These are phyloP conservation scores for Rutstroemia sp. DNA, from an alignment of 2,329 filamentous ascomycete genomes.

Conservation along the genomic window DNA sequence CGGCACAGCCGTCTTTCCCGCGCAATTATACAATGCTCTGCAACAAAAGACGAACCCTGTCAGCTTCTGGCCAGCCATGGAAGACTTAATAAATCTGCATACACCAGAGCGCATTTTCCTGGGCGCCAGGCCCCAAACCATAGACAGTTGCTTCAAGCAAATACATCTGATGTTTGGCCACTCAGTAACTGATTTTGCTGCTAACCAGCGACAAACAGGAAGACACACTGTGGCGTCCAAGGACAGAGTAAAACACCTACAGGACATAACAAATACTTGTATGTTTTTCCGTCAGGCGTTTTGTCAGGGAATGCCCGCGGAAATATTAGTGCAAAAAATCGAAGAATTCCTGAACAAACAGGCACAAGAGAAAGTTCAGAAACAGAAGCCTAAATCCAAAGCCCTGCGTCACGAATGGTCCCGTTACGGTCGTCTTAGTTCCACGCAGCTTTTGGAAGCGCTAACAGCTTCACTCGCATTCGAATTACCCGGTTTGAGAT, in stretches of 20 bases:
- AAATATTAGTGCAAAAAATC: constrained; percentile 3
- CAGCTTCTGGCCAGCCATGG: constrained; percentile 9
- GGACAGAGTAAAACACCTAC: constrained; percentile 6
- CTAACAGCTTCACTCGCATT: neutral
- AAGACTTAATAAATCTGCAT: constrained; percentile 4
- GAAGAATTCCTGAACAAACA: constrained; percentile 11
- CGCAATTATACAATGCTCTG: constrained; percentile 12
- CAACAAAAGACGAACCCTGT: neutral
- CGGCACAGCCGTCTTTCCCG: constrained; percentile 8
- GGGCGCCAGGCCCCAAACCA: neutral
- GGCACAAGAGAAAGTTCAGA: neutral
- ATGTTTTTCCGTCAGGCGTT: neutral
- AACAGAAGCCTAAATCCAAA: neutral
- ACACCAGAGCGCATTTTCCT: constrained; percentile 9
- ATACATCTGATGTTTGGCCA: constrained; percentile 3
- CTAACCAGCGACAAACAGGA: neutral
- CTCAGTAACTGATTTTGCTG: constrained; percentile 2
- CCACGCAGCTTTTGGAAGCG: constrained; percentile 7
- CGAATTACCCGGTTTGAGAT: constrained; percentile 5
- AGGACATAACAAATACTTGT: neutral
- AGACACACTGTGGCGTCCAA: neutral
- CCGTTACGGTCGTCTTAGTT: neutral
- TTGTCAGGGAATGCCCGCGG: too few relatives aligned
- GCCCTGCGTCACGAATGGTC: constrained; percentile 2
- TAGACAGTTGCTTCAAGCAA: constrained; percentile 8